A percentile compares a stretch with the other conserved stretches of the same genome.
These are phyloP conservation scores for Thelephora aurantiotincta DNA, from an alignment of 768 basidiomycete genomes.

Conservation along the genomic window DNA sequence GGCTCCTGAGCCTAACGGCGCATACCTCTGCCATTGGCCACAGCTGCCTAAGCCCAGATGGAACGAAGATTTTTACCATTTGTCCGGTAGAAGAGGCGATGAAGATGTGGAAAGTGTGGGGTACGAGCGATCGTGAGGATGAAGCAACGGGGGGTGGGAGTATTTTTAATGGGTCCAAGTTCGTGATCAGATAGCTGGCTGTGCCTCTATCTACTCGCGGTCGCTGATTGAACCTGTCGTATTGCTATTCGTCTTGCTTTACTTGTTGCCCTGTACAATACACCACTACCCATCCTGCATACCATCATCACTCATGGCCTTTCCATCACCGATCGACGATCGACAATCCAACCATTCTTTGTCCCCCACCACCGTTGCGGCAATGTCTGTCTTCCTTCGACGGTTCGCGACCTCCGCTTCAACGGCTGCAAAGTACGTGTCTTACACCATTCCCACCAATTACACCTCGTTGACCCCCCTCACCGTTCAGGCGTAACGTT, in stretches of 20 bases:
- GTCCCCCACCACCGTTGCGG: slow-evolving; percentile 10
- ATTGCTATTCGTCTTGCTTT: too few species aligned
- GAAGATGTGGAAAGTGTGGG: slow-evolving; percentile 65
- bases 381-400: slow-evolving; percentile 37
- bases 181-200: not conserved
- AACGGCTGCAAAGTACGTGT: slow-evolving; percentile 7
- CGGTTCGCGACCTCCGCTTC: slow-evolving; percentile 37
- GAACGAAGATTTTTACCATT: slow-evolving; percentile 48
- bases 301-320: too few species aligned
- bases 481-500: slow-evolving; percentile 17
- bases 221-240: too few species aligned
- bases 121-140: not conserved
- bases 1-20: slow-evolving; percentile 41
- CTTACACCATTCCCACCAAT: slow-evolving; percentile 3
- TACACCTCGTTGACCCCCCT: slow-evolving; percentile 3
- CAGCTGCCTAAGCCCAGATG: slow-evolving; percentile 49
- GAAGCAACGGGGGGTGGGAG: slow-evolving; percentile 4
- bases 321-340: too few species aligned
- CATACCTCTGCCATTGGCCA: slow-evolving; percentile 41
- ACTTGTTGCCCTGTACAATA: too few species aligned
- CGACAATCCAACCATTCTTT: not conserved
- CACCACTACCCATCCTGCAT: too few species aligned
- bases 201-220: too few species aligned
- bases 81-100: slow-evolving; percentile 53
- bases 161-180: not conserved